Base-by-base conservation (phyloP, 176 grass and related monocot species). In the Triticum timopheevii region DNA sequence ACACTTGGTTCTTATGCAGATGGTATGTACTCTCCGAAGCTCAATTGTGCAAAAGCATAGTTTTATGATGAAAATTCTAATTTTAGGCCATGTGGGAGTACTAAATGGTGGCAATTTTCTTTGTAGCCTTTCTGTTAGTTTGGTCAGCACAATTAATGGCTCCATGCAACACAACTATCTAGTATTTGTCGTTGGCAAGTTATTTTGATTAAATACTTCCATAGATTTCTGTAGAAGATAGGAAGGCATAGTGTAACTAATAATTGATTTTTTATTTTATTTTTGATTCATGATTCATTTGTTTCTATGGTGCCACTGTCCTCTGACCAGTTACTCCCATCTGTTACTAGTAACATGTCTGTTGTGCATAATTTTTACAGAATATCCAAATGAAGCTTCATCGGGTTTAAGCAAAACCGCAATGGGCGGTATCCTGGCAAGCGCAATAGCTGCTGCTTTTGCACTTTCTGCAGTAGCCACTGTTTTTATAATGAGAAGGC, bases 351-450 rank as follows among this genome's bases (percentile, higher is more conserved):
- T 81, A 78, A 79, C 45, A 75, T 84, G 35, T 13, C 2, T 70
- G 82, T 74, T 45, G 20, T 77, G 44, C 67, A 0, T 27, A 6
- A 47, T 35, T 69, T 88, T 64, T 87, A 82, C 84, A 95, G 90
- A 88, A 63, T 88, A 81, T 77, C 56, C 75, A 67, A 80, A 22
- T 79, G 69, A 22, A n/a, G 77, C 35, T 81, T 85, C 89, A 56
- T 84, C 86, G 61, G 84, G 88, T 70, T 83, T 98, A 90, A 94
- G 93, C 75, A 96, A 91, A 69, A 82, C 76, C 71, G 75, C 88
- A 36, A 72, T 92, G 27, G 90, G 35, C 34, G 75, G 85, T 80
- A 85, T 95, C 20, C 77, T 96, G 50, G 97, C 79, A 44, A 19
- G 89, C 61, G 71, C 80, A 89, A 85, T 94, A 68, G 82, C 63